Conservation (phyloP, 2,329 filamentous ascomycete species). For the Aspergillus ruber region DNA sequence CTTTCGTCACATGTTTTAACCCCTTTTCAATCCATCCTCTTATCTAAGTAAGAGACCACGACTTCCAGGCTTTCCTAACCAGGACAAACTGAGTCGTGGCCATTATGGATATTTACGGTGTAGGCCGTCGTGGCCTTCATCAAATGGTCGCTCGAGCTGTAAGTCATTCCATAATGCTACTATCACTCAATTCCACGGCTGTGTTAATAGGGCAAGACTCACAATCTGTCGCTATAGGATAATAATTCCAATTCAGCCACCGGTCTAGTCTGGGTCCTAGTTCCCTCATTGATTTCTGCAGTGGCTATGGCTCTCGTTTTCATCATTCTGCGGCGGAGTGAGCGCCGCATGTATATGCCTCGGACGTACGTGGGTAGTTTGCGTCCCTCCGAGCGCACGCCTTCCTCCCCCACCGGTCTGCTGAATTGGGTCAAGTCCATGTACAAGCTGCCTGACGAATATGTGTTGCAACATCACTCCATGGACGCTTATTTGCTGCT, state of each 20-base stretch:
- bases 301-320: conserved; percentile 45
- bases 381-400: conserved; percentile 50
- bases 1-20: too few species aligned
- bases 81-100: neutral
- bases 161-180: conserved; percentile 5
- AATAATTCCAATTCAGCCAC: conserved; percentile 33
- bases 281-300: conserved; percentile 41
- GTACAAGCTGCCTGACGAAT: conserved; percentile 64
- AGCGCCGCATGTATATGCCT: conserved; percentile 49
- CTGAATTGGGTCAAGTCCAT: conserved; percentile 64
- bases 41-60: too few species aligned
- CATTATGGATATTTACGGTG: conserved; percentile 11
- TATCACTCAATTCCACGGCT: neutral
- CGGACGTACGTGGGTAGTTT: conserved; percentile 51
- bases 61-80: neutral
- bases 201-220: neutral
- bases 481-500: conserved; percentile 89
- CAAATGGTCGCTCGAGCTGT: conserved; percentile 14
- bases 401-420: conserved; percentile 53
- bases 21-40: too few species aligned
- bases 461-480: conserved; percentile 81
- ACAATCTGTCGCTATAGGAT: neutral
- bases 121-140: conserved; percentile 12
- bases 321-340: conserved; percentile 43
- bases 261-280: conserved; percentile 44